Evolutionary conservation across 2,329 filamentous ascomycete species (phyloP), one percentile per base, ranked within the genome.

Genomic region (Aureobasidium sp.): DNA sequence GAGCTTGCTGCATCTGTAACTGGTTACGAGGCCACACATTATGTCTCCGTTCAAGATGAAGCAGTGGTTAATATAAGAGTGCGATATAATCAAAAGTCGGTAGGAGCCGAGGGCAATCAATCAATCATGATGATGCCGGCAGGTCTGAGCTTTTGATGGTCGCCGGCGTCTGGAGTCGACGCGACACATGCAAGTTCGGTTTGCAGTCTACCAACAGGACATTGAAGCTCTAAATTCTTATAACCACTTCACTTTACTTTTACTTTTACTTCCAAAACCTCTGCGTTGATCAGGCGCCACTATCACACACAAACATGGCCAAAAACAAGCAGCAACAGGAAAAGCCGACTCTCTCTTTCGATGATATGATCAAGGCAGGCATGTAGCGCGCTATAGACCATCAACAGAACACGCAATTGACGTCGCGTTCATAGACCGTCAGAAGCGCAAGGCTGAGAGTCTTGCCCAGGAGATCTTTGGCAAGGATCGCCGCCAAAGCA

Each of bases 381-480:
- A 73, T 29, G 59, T 55, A 55, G 27, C 41, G 29, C n/a, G n/a
- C 32, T n/a, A 5, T 25, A 37, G n/a, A n/a, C 32, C 27, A 34
- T 34, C 55, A 7, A 62, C 55, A 34, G 39, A 60, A 27, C 37
- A 37, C n/a, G 36, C 36, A 42, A 60, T 61, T 63, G 54, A 62
- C 61, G 59, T 54, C 36, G 37, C 42, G 27, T n/a, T 11, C 42
- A 76, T 67, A 85, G 84, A 80, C 64, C 86, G 88, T 64, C 81
- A 88, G 72, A 84, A 85, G 71, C 88, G 88, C 76, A 86, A 85
- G 76, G 86, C 88, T 67, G 84, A 89, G 70, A 80, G 77, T 3
- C 82, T 91, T 16, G 89, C 89, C 36, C 81, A 88, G 68, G 80
- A 83, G 70, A 90, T 92, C 70, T 86, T 92, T 67, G 83, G 83